Evolutionary conservation across 1,284 basidiomycete genomes (phyloP).

Genomic region (Pseudozyma hubeiensis): DNA sequence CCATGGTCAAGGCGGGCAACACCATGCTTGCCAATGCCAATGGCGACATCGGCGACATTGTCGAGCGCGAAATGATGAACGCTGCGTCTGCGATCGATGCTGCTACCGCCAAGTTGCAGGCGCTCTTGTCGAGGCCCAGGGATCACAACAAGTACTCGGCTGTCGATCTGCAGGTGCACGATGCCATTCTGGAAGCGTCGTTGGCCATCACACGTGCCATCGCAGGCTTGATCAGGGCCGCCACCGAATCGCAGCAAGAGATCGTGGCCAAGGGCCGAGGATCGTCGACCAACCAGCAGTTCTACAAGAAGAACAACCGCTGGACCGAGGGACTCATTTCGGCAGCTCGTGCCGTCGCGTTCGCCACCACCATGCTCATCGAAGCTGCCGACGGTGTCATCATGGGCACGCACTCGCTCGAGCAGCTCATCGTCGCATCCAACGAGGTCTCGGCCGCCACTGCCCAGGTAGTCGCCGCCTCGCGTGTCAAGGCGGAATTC

Average conservation of each 20-base stretch:
- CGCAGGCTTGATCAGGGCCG: constrained; percentile 91
- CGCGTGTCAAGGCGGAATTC: constrained; percentile 95
- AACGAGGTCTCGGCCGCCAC: constrained; percentile 98
- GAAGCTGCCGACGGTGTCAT: constrained; percentile 98
- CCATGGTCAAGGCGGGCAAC: constrained; percentile 86
- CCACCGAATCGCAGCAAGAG: constrained; percentile 96
- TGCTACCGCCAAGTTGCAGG: constrained; percentile 88
- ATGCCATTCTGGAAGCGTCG: constrained; percentile 92
- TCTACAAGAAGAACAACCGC: constrained; percentile 99
- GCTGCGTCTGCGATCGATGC: constrained; percentile 93
- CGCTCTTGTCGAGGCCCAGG: constrained; percentile 87
- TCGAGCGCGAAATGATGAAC: constrained; percentile 94
- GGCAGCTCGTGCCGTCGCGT: constrained; percentile 96
- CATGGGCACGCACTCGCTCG: constrained; percentile 92
- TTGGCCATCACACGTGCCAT: constrained; percentile 96
- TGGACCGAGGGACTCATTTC: constrained; percentile 99
- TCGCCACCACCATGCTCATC: constrained; percentile 95
- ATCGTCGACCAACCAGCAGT: constrained; percentile 87
- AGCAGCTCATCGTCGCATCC: constrained; percentile 98
- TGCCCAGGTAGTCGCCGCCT: constrained; percentile 97
- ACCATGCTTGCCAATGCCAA: constrained; percentile 80
- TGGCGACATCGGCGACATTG: constrained; percentile 94
- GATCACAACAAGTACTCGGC: constrained; percentile 86
- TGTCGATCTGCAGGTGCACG: constrained; percentile 95
- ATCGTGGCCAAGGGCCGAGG: constrained; percentile 96